Evolutionary conservation across 352 stramenopile species (phyloP).

Genomic region (Pythium brachiatum): DNA sequence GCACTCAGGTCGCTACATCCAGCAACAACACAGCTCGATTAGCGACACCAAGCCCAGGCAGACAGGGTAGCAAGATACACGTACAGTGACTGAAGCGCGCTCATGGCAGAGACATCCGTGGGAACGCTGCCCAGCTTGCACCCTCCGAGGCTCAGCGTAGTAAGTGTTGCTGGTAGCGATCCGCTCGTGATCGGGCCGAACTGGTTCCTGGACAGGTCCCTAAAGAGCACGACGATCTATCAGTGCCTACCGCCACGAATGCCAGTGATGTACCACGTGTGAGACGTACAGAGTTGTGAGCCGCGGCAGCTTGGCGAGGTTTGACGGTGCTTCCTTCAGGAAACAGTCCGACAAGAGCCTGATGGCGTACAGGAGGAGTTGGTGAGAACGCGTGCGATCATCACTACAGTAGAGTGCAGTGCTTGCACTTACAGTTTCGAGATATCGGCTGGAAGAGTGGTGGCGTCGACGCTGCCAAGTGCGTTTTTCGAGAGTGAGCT

Average conservation of each 20-base stretch:
- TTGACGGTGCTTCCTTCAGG: slow-evolving; percentile 18
- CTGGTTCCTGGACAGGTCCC: slow-evolving; percentile 23
- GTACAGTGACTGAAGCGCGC: slow-evolving; percentile 20
- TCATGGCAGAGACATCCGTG: slow-evolving; percentile 17
- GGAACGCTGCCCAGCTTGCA: slow-evolving; percentile 17
- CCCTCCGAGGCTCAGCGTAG: slow-evolving; percentile 10
- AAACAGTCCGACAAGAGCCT: slow-evolving; percentile 9
- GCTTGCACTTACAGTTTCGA: slow-evolving; percentile 21
- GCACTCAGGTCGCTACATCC: slow-evolving; percentile 19
- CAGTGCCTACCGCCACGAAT: no score
- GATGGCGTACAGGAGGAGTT: not conserved
- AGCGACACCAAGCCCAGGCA: no score
- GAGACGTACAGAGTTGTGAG: slow-evolving; percentile 24
- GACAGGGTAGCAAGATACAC: no score
- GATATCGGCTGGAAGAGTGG: slow-evolving; percentile 18
- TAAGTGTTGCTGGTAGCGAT: slow-evolving; percentile 10
- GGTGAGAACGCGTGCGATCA: no score
- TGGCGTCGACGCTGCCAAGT: slow-evolving; percentile 11
- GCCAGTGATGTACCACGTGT: not conserved
- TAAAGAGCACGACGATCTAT: no score
- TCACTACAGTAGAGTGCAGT: no score
- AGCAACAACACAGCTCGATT: no score
- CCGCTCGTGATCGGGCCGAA: slow-evolving; percentile 15
- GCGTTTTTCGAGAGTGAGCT: slow-evolving; percentile 23
- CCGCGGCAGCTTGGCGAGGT: slow-evolving; percentile 10